Base-by-base conservation (phyloP, 1,284 basidiomycete species). In the Trametes versicolor region DNA sequence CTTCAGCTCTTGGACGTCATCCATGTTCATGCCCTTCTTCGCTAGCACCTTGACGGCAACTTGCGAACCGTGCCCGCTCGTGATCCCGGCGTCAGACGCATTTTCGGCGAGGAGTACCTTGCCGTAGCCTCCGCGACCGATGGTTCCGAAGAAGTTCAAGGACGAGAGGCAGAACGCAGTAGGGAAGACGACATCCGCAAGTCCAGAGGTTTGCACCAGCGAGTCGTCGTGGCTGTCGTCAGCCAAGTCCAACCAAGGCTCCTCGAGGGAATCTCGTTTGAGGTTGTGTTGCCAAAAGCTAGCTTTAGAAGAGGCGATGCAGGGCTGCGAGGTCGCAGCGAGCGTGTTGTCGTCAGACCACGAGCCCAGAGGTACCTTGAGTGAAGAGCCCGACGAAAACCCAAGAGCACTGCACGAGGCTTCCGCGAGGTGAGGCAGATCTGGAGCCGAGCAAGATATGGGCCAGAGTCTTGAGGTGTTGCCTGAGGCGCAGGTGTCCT, bases 21-120 rank as follows among this genome's bases (percentile, higher is more conserved):
- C 65, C 4, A 13, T 21, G 17, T 43, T 55, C 70, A 71, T 66
- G 7, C 27, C 32, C 9, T 45, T 62, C 61, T 71, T 71, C 19
- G 48, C 13, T 8, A 68, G 55, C 3, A 71, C 68, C 47, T 71
- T 71, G 10, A 69, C 70, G 5, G 70, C 70, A 4, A 70, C 60
- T 21, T 50, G 54, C 4, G 23, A 50, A 19, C 47, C 47, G 23
- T 29, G n/a, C 1, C 6, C 19, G 5, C 32, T 19, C 27, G 17
- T 21, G n/a, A 25, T 17, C 13, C 37, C 47, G 17, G 52, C 3
- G 32, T 15, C 8, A 23, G 57, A 34, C 0, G 47, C n/a, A 13
- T 23, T 19, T 17, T 71, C 63, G 7, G 70, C 68, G 4, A 71
- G 50, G n/a, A 71, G 64, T 8, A 71, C 70, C 47, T 71, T 71